A percentile compares a stretch with the other conserved stretches of the same genome.
phyloP scores from a whole-genome alignment of 805 yeast species.

The Starmerella gropengiesseri region DNA sequence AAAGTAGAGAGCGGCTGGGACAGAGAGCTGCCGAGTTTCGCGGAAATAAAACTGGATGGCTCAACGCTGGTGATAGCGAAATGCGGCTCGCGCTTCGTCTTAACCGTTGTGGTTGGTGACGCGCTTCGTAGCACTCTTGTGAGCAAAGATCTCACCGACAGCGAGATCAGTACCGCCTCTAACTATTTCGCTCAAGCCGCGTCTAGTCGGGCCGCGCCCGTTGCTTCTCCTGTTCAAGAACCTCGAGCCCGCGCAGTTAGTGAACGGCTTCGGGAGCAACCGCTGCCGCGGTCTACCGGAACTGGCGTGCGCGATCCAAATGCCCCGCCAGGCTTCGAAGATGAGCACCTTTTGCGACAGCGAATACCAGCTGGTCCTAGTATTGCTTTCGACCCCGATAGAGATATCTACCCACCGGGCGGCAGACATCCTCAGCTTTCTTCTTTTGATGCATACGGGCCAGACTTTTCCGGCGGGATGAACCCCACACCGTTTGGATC shows the following conservation, averaged over 20 bases:
- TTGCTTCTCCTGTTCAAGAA: too few species aligned
- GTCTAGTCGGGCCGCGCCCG: too few species aligned
- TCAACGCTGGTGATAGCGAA: neutral
- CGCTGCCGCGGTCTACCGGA: neutral
- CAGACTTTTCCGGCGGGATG: conserved; percentile 23
- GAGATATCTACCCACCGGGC: conserved; percentile 34
- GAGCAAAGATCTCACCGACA: neutral
- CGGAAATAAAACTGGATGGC: neutral
- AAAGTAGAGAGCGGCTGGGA: conserved; percentile 3
- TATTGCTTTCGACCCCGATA: conserved; percentile 28
- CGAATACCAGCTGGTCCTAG: conserved; percentile 4
- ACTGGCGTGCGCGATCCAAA: conserved; percentile 17
- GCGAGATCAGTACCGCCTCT: too few species aligned
- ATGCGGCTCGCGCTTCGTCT: neutral
- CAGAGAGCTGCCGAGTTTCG: conserved; percentile 4
- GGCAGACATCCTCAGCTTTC: conserved; percentile 20
- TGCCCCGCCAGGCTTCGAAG: conserved; percentile 37
- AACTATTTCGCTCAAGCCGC: too few species aligned
- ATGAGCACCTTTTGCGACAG: conserved; percentile 30
- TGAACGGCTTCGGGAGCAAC: too few species aligned
- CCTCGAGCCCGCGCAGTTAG: too few species aligned
- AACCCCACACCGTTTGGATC: conserved; percentile 25
- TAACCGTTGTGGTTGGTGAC: neutral
- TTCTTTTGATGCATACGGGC: conserved; percentile 28
- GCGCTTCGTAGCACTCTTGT: conserved; percentile 5